Evolutionary conservation across 2,329 filamentous ascomycete species (phyloP), one percentile per base, ranked within the genome.

Genomic region (Talaromyces sp.): DNA sequence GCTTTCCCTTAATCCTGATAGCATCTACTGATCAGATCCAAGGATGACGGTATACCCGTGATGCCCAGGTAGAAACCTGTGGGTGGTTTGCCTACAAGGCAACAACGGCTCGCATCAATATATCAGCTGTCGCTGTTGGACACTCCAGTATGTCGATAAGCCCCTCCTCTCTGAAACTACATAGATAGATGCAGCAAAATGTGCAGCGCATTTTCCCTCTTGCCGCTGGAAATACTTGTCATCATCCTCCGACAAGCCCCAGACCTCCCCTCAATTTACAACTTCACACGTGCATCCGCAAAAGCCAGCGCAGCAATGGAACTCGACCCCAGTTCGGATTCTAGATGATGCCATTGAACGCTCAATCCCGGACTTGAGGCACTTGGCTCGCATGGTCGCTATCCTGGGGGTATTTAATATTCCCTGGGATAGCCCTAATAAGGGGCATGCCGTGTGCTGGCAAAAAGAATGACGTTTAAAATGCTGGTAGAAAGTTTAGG

Each of bases 181-280:
- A 40, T 40, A 40, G 15, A n/a, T 40, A n/a, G 38, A n/a, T 17
- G 1, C 38, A 2, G 17, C 53, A 58, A 13, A 38, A 58, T 58
- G 54, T 25, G 31, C 54, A 25, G 54, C 54, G 54, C 31, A 58
- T 58, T 58, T 31, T 38, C 4, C 11, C 31, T 31, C 15, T 31
- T 58, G n/a, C 31, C 54, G 4, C 31, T 58, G 31, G 54, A 58
- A 3, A 2, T 58, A 2, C 17, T 58, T 4, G 36, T 58, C 53
- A 58, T 58, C 7, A 58, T 58, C 53, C 53, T 58, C 53, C 53
- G 53, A n/a, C 53, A 58, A n/a, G 53, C 53, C n/a, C 53, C 53
- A 5, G 53, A 58, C 27, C 53, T 58, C 5, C 13, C 29, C 1
- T 58, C 53, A 22, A 58, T 58, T 34, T 34, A 58, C 7, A 58